phyloP scores from a whole-genome alignment of 805 yeast species.

The Saccharomycopsis fibuligera region DNA sequence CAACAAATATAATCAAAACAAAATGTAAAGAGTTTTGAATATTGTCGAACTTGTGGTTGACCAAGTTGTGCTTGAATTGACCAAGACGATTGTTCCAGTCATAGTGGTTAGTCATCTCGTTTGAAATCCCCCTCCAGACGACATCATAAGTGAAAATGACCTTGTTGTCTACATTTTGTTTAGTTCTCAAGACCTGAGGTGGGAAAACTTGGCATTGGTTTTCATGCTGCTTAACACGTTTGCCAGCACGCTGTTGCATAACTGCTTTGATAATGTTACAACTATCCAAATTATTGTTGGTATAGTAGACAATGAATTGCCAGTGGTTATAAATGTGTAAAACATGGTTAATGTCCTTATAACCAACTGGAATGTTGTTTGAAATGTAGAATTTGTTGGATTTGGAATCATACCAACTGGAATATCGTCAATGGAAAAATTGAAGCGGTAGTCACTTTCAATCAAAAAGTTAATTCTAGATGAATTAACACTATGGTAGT shows the following conservation, averaged over 20 bases:
- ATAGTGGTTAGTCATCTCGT: constrained; percentile 13
- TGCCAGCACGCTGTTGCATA: constrained; percentile 25
- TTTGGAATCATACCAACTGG: constrained; percentile 29
- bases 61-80: constrained; percentile 25
- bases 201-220: constrained; percentile 25
- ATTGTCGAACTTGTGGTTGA: constrained; percentile 22
- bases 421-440: constrained; percentile 28
- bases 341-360: constrained; percentile 26
- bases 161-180: constrained; percentile 26
- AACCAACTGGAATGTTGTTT: constrained; percentile 28
- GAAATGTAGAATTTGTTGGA: constrained; percentile 26
- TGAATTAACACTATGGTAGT: constrained; percentile 22
- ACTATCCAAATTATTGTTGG: constrained; percentile 21
- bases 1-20: constrained; percentile 2
- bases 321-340: constrained; percentile 30
- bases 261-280: constrained; percentile 26
- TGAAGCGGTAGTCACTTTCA: constrained; percentile 27
- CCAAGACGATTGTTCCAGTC: constrained; percentile 21
- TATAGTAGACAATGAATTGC: constrained; percentile 27
- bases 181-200: constrained; percentile 24
- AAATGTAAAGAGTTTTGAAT: constrained; percentile 22
- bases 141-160: constrained; percentile 27
- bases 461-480: constrained; percentile 26
- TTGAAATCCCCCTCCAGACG: constrained; percentile 25
- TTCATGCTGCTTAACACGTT: constrained; percentile 25